Conservation (phyloP, 108 stramenopile species). For the Asterionellopsis glacialis region DNA sequence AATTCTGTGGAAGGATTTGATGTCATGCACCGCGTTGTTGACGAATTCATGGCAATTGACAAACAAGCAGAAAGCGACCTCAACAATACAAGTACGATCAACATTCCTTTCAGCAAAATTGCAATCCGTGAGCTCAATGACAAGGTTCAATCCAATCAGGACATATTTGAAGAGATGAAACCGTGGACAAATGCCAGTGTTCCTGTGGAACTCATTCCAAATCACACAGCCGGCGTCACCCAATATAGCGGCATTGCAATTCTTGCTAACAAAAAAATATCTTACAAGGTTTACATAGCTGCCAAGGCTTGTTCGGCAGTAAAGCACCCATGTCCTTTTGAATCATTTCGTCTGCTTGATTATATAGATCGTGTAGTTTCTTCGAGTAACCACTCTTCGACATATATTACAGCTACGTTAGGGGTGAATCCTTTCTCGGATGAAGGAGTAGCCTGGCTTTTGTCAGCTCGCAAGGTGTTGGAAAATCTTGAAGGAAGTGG, state of each 20-base stretch:
- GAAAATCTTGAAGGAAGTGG: conserved; percentile 10
- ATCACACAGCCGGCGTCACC: not conserved
- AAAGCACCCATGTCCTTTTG: not conserved
- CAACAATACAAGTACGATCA: not conserved
- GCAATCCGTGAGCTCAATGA: not conserved
- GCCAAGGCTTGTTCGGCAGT: not conserved
- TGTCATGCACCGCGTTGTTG: conserved; percentile 19
- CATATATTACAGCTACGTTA: conserved; percentile 18
- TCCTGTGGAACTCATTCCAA: not conserved
- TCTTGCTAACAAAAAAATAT: conserved; percentile 4
- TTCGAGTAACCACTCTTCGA: conserved; percentile 8
- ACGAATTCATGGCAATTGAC: conserved; percentile 5
- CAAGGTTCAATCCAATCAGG: not conserved
- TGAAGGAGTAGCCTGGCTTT: conserved; percentile 23
- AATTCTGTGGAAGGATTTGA: conserved; percentile 19
- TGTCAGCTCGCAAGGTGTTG: conserved; percentile 5
- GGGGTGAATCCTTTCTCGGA: conserved; percentile 24
- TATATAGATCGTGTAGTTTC: conserved; percentile 2
- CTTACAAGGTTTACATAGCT: not conserved
- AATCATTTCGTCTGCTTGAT: conserved; percentile 2
- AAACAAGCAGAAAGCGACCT: not conserved
- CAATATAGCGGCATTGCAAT: conserved; percentile 14
- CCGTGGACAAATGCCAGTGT: not conserved
- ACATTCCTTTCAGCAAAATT: not conserved
- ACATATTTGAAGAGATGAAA: not conserved